A percentile compares a stretch with the other conserved stretches of the same genome.
phyloP scores from a whole-genome alignment of 2,329 filamentous ascomycete genomes.

The Talaromyces rugulosus region DNA sequence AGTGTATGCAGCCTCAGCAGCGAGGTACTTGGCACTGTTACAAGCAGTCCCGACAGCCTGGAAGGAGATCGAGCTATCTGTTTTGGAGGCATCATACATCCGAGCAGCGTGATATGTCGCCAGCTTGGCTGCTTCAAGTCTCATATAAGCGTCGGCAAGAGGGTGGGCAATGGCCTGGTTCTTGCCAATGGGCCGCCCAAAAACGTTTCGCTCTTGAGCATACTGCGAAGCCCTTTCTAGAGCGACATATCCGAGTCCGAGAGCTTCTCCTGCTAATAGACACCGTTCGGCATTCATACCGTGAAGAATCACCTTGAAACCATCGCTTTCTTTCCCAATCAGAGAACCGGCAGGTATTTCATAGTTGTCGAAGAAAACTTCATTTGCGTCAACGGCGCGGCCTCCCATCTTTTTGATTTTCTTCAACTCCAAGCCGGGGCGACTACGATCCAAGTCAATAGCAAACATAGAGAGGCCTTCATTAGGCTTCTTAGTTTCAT shows the following conservation, averaged over 20 bases:
- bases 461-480: conserved; percentile 77
- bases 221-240: conserved; percentile 60
- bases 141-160: conserved; percentile 57
- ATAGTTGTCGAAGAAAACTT: conserved; percentile 84
- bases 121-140: conserved; percentile 57
- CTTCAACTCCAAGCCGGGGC: conserved; percentile 61
- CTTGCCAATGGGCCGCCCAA: conserved; percentile 55
- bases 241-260: conserved; percentile 74
- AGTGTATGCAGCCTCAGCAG: conserved; percentile 58
- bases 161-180: conserved; percentile 60
- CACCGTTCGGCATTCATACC: conserved; percentile 78
- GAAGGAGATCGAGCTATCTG: conserved; percentile 49
- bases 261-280: conserved; percentile 71
- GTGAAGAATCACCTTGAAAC: conserved; percentile 74
- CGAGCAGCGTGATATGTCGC: conserved; percentile 59
- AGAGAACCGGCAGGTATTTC: conserved; percentile 59
- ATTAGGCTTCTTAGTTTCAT: conserved; percentile 64
- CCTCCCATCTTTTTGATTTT: conserved; percentile 84
- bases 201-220: conserved; percentile 59
- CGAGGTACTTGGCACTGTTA: conserved; percentile 66
- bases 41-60: conserved; percentile 60
- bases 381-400: conserved; percentile 75
- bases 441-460: conserved; percentile 64
- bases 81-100: conserved; percentile 52
- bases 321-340: conserved; percentile 68